These are phyloP conservation scores for Echinochloa phyllopogon DNA, from an alignment of 176 grass and related monocot species.

Conservation along the genomic window DNA sequence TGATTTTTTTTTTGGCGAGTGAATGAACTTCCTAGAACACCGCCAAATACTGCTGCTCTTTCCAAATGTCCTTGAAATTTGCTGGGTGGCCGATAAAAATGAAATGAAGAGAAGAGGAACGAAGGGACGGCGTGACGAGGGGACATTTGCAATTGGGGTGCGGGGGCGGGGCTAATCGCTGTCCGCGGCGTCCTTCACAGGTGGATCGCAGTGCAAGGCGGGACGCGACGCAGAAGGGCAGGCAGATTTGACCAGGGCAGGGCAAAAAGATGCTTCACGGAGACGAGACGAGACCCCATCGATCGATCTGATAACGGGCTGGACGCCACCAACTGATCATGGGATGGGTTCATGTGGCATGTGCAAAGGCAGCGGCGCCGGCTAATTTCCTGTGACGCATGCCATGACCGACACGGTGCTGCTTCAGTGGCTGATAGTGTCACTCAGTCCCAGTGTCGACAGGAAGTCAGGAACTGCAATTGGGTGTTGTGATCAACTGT, in stretches of 20 bases:
- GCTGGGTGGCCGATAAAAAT: background rate
- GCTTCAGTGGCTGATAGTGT: background rate
- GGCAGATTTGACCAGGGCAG: slow-evolving; percentile 34
- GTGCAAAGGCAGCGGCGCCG: background rate
- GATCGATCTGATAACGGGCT: no score
- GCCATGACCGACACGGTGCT: slow-evolving; percentile 9
- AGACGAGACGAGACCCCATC: background rate
- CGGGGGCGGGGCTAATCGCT: background rate
- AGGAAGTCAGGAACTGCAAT: no score
- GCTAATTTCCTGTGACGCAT: slow-evolving; percentile 16
- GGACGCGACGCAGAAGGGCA: background rate
- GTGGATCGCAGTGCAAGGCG: background rate
- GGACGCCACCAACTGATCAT: slow-evolving; percentile 19
- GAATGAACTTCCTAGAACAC: background rate
- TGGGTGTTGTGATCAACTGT: no score
- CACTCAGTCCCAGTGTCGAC: background rate
- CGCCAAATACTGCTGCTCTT: background rate
- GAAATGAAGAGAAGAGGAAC: background rate
- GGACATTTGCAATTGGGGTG: background rate
- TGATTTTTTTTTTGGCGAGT: no score
- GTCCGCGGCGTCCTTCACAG: slow-evolving; percentile 29
- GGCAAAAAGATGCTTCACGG: slow-evolving; percentile 32
- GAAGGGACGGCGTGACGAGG: background rate
- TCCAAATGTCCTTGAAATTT: background rate
- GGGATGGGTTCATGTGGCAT: slow-evolving; percentile 21